These are phyloP conservation scores for Lecanosticta acicola DNA, from an alignment of 2,329 filamentous ascomycete species.

Conservation along the genomic window DNA sequence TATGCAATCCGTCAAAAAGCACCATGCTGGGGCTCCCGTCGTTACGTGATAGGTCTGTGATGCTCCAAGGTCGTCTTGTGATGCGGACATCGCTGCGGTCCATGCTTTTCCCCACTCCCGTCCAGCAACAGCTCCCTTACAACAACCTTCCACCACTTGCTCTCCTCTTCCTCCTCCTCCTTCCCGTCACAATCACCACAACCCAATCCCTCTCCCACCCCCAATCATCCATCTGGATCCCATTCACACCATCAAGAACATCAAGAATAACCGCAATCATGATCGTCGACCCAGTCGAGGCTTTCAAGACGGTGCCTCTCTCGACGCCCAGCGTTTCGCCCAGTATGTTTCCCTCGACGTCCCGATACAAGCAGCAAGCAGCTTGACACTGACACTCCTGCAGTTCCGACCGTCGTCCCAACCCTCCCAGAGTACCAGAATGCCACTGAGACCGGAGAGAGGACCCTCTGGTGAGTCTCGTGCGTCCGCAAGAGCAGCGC, in stretches of 20 bases:
- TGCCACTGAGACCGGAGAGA: constrained; percentile 38
- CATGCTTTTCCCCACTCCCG: neutral
- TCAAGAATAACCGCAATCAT: constrained; percentile 1
- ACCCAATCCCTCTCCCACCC: neutral
- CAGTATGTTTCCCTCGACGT: constrained; percentile 3
- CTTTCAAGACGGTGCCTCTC: constrained; percentile 7
- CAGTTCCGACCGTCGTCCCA: constrained; percentile 42
- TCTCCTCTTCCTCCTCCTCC: neutral
- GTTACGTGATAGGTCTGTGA: neutral
- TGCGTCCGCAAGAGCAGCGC: constrained; percentile 2
- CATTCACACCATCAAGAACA: neutral
- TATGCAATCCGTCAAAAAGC: neutral
- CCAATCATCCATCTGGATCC: neutral
- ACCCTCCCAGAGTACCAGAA: constrained; percentile 39
- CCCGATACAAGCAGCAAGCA: too few relatives aligned
- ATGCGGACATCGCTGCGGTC: neutral
- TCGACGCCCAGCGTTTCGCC: constrained; percentile 8
- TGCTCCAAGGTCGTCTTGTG: neutral
- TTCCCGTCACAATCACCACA: too few relatives aligned
- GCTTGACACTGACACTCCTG: too few relatives aligned
- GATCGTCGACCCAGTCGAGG: constrained; percentile 11
- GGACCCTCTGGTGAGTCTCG: constrained; percentile 41
- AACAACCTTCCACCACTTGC: neutral
- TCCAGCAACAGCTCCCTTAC: neutral
- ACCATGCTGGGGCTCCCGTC: neutral